phyloP scores from a whole-genome alignment of 441 rosid species.

The Metrosideros polymorpha region DNA sequence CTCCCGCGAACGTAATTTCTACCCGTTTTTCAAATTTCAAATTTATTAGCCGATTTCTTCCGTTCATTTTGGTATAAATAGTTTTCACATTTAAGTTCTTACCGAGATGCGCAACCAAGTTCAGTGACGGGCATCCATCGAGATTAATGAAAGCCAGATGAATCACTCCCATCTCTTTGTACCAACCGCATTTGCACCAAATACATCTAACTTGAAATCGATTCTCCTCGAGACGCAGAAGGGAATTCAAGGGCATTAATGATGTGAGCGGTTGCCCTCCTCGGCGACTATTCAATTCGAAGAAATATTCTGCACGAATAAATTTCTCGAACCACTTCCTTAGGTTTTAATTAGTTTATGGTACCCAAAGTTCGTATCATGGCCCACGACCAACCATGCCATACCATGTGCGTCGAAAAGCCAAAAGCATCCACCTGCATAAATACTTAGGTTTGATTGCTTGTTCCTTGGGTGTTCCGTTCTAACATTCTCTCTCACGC shows the following conservation, averaged over 20 bases:
- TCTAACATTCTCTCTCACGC: fast-evolving
- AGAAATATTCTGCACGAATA: neutral
- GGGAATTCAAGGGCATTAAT: neutral
- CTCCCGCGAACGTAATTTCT: neutral
- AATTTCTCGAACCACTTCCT: neutral
- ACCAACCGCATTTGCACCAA: neutral
- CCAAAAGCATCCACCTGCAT: neutral
- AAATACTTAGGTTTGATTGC: neutral
- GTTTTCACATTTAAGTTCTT: neutral
- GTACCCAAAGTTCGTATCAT: neutral
- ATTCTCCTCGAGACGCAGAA: neutral
- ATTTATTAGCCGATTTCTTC: too few relatives aligned
- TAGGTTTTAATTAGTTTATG: neutral
- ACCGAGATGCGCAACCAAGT: neutral
- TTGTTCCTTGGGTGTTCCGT: too few relatives aligned
- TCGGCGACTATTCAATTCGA: neutral
- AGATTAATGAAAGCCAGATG: neutral
- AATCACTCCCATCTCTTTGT: neutral
- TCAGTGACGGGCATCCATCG: fast-evolving
- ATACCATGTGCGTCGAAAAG: neutral
- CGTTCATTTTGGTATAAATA: neutral
- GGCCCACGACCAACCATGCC: neutral
- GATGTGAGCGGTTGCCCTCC: neutral
- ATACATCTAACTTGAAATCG: neutral
- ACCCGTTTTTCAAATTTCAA: neutral